Evolutionary conservation across 1,284 basidiomycete species (phyloP).

Genomic region (Neotropicomus parvogracilis): DNA sequence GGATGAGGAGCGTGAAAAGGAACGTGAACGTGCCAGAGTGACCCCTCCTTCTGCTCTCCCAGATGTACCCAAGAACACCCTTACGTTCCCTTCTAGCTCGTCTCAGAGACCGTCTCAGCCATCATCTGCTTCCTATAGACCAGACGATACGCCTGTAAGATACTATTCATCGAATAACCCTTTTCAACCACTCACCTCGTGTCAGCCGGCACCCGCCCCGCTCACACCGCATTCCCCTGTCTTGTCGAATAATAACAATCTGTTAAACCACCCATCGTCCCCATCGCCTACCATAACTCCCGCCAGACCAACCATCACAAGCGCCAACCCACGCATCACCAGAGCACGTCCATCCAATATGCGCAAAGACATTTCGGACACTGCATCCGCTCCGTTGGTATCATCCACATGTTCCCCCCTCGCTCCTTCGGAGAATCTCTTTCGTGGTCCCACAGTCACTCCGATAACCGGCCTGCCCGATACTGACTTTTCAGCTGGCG

Average conservation of each 20-base stretch:
- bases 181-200: conserved; percentile 4
- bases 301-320: conserved; percentile 23
- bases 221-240: conserved; percentile 32
- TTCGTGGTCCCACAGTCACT: conserved; percentile 21
- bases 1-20: conserved; percentile 62
- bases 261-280: conserved; percentile 25
- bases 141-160: conserved; percentile 22
- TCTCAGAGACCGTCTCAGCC: conserved; percentile 23
- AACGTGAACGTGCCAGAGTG: conserved; percentile 32
- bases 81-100: conserved; percentile 19
- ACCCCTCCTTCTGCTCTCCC: conserved; percentile 18
- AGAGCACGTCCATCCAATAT: conserved; percentile 24
- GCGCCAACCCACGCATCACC: conserved; percentile 22
- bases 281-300: conserved; percentile 36
- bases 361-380: conserved; percentile 31
- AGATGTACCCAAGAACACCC: conserved; percentile 20
- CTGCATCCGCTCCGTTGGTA: conserved; percentile 9
- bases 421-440: conserved; percentile 27
- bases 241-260: conserved; percentile 19
- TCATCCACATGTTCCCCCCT: conserved; percentile 19
- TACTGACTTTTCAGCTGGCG: conserved; percentile 36
- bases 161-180: not conserved
- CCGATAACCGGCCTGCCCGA: conserved; percentile 22
- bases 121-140: conserved; percentile 17
- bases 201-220: conserved; percentile 16